Percentiles rank a stretch among this genome's conserved stretches.
These are phyloP conservation scores for Chlamydomonas sphaeroides DNA, from an alignment of 139 green algal species.

Conservation along the genomic window DNA sequence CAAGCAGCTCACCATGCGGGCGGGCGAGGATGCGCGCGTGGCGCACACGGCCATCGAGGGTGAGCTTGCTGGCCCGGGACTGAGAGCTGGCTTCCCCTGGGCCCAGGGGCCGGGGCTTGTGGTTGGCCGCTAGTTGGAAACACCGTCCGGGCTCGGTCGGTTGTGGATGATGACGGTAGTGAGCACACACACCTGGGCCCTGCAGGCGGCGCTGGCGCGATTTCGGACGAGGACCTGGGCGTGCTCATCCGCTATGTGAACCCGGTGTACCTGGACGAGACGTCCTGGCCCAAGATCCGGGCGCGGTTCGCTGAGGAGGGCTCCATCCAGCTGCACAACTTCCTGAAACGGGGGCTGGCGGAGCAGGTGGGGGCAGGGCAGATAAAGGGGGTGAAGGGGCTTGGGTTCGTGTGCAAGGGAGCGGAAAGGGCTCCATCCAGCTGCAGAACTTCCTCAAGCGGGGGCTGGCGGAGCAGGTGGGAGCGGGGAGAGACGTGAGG, in stretches of 20 bases:
- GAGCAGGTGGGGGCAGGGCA: constrained; percentile 11
- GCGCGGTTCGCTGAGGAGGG: constrained; percentile 75
- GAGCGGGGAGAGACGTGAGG: background rate
- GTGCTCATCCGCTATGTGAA: constrained; percentile 75
- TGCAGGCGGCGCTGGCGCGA: constrained; percentile 20
- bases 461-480: constrained; percentile 39
- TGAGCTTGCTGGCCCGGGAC: too few relatives aligned
- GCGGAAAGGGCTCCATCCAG: constrained; percentile 84
- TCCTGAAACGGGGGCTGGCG: constrained; percentile 47
- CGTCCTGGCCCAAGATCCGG: constrained; percentile 62
- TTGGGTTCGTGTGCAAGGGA: too few relatives aligned
- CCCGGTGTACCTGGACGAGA: constrained; percentile 75
- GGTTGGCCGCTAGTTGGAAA: too few relatives aligned
- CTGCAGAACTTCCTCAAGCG: constrained; percentile 63
- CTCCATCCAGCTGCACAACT: constrained; percentile 78
- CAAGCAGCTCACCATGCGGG: constrained; percentile 71
- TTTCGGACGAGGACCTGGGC: constrained; percentile 64
- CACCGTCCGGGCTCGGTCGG: background rate
- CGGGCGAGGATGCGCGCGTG: background rate
- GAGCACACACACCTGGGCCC: background rate
- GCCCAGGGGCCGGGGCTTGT: too few relatives aligned
- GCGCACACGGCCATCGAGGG: constrained; percentile 49
- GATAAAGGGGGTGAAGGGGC: background rate
- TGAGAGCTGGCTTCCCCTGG: too few relatives aligned
- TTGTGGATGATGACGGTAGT: background rate